phyloP scores from a whole-genome alignment of 495 filamentous ascomycete species.

The Penicillium paxilli region DNA sequence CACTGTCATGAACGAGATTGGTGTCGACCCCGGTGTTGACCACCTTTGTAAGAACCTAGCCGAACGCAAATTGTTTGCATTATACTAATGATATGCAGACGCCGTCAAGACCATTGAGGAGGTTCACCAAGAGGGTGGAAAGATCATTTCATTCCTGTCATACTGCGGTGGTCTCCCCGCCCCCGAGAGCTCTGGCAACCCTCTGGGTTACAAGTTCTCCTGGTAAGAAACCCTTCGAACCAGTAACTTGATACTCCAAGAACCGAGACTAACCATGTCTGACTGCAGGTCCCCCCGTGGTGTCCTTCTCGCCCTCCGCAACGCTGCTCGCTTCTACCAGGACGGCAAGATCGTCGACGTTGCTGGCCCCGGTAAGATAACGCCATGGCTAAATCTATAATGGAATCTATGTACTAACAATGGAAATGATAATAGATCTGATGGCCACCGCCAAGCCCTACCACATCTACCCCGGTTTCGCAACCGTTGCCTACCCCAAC shows the following conservation, averaged over 20 bases:
- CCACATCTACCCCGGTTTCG: slow-evolving; percentile 83
- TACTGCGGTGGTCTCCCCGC: slow-evolving; percentile 90
- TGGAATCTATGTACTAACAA: neutral
- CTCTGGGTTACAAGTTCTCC: slow-evolving; percentile 94
- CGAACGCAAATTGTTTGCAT: slow-evolving; percentile 48
- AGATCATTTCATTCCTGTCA: slow-evolving; percentile 77
- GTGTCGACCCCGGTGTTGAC: slow-evolving; percentile 53
- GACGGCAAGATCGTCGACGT: slow-evolving; percentile 70
- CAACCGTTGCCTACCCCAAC: slow-evolving; percentile 93
- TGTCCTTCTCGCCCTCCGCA: slow-evolving; percentile 81
- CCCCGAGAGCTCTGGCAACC: slow-evolving; percentile 84
- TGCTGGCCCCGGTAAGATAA: slow-evolving; percentile 33
- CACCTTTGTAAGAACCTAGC: slow-evolving; percentile 20
- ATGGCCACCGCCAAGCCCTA: slow-evolving; percentile 91
- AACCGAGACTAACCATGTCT: neutral
- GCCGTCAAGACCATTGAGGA: slow-evolving; percentile 88
- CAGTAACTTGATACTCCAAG: too few relatives aligned
- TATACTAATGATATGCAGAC: slow-evolving; percentile 27
- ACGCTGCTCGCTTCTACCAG: slow-evolving; percentile 80
- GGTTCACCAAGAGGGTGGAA: slow-evolving; percentile 77
- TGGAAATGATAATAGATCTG: slow-evolving; percentile 47
- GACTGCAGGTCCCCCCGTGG: slow-evolving; percentile 60
- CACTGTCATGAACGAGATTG: slow-evolving; percentile 98
- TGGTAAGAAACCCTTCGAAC: slow-evolving; percentile 68
- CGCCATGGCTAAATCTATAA: neutral